phyloP scores from a whole-genome alignment of 2,329 filamentous ascomycete genomes.

The Ilyonectria sp. region DNA sequence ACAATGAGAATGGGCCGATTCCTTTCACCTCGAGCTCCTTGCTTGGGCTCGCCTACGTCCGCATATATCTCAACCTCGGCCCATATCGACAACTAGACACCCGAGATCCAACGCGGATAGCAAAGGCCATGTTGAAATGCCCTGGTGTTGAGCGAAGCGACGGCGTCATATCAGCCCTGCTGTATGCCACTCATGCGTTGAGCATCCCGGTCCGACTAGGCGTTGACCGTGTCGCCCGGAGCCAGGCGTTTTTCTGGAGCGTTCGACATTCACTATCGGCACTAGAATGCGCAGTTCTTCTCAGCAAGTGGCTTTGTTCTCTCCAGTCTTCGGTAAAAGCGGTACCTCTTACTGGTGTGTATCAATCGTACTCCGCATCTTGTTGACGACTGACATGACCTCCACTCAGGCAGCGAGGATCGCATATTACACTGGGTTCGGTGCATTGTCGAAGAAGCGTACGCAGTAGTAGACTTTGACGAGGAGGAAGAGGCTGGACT shows the following conservation, averaged over 20 bases:
- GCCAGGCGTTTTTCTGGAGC: conserved; percentile 71
- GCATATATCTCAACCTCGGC: conserved; percentile 62
- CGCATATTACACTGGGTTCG: conserved; percentile 63
- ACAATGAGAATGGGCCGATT: conserved; percentile 58
- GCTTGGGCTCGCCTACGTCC: conserved; percentile 62
- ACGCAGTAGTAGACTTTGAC: conserved; percentile 55
- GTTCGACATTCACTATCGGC: conserved; percentile 69
- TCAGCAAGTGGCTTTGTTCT: conserved; percentile 65
- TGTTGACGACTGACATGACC: conserved; percentile 2
- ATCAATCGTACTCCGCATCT: no score
- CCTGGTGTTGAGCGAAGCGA: conserved; percentile 63
- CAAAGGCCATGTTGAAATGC: conserved; percentile 54
- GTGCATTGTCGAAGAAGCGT: conserved; percentile 62
- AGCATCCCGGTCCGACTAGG: conserved; percentile 70
- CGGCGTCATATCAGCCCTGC: conserved; percentile 62
- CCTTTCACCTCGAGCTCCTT: conserved; percentile 63
- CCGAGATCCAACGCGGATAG: conserved; percentile 58
- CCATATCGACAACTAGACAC: conserved; percentile 60
- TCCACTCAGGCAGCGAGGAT: conserved; percentile 57
- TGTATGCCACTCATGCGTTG: conserved; percentile 69
- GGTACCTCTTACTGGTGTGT: conserved; percentile 49
- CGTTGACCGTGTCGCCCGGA: conserved; percentile 68
- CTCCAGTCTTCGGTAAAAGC: conserved; percentile 40
- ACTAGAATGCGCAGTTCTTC: conserved; percentile 68
- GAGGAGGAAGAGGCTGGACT: conserved; percentile 50